Evolutionary conservation across 2,329 filamentous ascomycete genomes (phyloP).

Genomic region (Helotiales sp.): DNA sequence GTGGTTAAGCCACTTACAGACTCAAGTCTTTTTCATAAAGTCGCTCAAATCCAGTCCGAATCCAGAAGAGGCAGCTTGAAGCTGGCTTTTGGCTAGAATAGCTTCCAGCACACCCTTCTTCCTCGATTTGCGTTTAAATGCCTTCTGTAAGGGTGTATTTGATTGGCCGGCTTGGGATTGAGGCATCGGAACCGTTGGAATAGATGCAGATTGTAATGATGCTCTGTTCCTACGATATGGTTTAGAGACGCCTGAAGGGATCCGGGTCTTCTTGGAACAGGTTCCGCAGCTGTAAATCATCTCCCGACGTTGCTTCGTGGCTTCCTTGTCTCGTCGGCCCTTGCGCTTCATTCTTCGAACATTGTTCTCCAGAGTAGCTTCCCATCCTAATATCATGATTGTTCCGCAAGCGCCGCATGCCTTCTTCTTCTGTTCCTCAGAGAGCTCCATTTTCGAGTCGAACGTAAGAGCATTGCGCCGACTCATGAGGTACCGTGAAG

Average conservation of each 20-base stretch:
- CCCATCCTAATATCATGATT: conserved; percentile 59
- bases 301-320: conserved; percentile 18
- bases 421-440: conserved; percentile 58
- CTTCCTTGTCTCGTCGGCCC: conserved; percentile 1
- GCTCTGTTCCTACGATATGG: not conserved
- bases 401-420: conserved; percentile 65
- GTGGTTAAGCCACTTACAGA: not conserved
- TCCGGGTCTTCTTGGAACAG: conserved; percentile 36
- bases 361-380: conserved; percentile 30
- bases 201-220: not conserved
- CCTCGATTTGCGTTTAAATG: conserved; percentile 67
- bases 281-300: conserved; percentile 40
- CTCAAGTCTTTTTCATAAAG: conserved; percentile 45
- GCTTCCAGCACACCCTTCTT: conserved; percentile 68
- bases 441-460: conserved; percentile 50
- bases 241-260: not conserved
- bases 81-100: conserved; percentile 51
- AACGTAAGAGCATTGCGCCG: conserved; percentile 56
- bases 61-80: conserved; percentile 38
- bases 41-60: conserved; percentile 47
- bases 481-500: conserved; percentile 64
- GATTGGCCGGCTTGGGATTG: conserved; percentile 7
- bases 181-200: not conserved
- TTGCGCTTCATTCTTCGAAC: conserved; percentile 15
- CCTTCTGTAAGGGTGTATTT: conserved; percentile 54